Evolutionary conservation across 805 yeast species (phyloP), one percentile per base, ranked within the genome.

Genomic region (Debaryomyces maramus): DNA sequence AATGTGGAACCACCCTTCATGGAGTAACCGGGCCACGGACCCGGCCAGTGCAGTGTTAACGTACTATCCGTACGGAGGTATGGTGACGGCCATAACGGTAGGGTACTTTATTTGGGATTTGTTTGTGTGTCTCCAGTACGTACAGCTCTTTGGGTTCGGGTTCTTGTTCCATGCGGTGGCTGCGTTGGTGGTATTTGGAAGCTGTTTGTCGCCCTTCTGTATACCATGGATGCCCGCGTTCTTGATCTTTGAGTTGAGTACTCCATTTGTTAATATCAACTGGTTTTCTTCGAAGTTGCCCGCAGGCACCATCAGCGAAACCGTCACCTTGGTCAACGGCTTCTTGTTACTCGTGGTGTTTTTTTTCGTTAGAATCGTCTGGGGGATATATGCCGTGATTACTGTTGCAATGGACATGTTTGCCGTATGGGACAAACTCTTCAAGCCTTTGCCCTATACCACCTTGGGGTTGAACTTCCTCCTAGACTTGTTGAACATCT

Each of bases 21-120:
- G 78, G 43, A 48, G 45, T 32, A 60, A 67, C 39, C 48, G 64
- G 20, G 46, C 52, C 4, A 51, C 55, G 9, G 78, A 82, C 53
- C 74, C 84, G 5, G 27, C 40, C 17, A 29, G 34, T 29, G 54
- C 70, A 6, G 64, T 86, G 17, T 67, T 77, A n/a, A 90, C 88
- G 33, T 75, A 78, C 56, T 80, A 83, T 39, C 86, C 87, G n/a
- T 85, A 79, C 55, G 81, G 82, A 0, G 88, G 88, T 0, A 72
- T 90, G 53, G 85, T 85, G 5, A 67, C 83, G 10, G 73, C 97
- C 1, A 55, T 83, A 40, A 82, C 95, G 7, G 57, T 73, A 7
- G 99, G 98, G 2, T 93, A 93, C 66, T 93, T 93, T 58, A 50
- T 88, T 16, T 93, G 99, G 99, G 99, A 93, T 62, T 45, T 84